Evolutionary conservation across 1,284 basidiomycete genomes (phyloP).

Genomic region (Boletus mariae): DNA sequence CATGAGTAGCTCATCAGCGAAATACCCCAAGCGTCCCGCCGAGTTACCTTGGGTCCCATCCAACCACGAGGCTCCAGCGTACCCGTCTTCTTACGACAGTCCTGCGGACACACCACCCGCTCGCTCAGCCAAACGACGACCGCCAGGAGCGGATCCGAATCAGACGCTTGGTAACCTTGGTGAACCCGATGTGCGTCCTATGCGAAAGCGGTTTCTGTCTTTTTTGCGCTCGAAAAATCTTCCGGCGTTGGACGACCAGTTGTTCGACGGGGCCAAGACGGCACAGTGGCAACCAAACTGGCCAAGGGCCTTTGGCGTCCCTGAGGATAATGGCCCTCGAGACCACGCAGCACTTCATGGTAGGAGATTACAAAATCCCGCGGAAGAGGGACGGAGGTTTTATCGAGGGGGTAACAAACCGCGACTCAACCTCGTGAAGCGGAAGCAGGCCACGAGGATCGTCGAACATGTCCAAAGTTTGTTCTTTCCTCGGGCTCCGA

Average conservation of each 20-base stretch:
- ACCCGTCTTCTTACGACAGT: not conserved
- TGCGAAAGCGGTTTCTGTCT: slow-evolving; percentile 13
- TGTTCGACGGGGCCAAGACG: slow-evolving; percentile 28
- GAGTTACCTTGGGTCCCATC: not conserved
- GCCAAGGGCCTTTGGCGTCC: slow-evolving; percentile 24
- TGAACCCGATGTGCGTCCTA: slow-evolving; percentile 3
- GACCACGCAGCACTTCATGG: slow-evolving; percentile 14
- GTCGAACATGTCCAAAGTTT: slow-evolving; percentile 36
- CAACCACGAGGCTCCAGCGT: not conserved
- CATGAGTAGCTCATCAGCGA: slow-evolving; percentile 13
- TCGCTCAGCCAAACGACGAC: not conserved
- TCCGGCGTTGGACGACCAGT: slow-evolving; percentile 21
- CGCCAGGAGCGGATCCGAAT: not conserved
- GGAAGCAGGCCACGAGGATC: slow-evolving; percentile 21
- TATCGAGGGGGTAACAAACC: slow-evolving; percentile 29
- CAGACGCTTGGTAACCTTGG: slow-evolving; percentile 3
- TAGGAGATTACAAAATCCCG: slow-evolving; percentile 4
- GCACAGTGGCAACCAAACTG: slow-evolving; percentile 26
- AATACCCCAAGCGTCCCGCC: slow-evolving; percentile 4
- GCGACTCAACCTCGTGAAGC: slow-evolving; percentile 24
- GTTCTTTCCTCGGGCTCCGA: not conserved
- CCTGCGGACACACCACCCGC: not conserved
- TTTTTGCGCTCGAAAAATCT: slow-evolving; percentile 15
- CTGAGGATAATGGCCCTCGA: slow-evolving; percentile 16
- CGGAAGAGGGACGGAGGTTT: slow-evolving; percentile 26